Evolutionary conservation across 176 grass and related monocot genomes (phyloP), one percentile per base, ranked within the genome.

Genomic region (Phoenix dactylifera): DNA sequence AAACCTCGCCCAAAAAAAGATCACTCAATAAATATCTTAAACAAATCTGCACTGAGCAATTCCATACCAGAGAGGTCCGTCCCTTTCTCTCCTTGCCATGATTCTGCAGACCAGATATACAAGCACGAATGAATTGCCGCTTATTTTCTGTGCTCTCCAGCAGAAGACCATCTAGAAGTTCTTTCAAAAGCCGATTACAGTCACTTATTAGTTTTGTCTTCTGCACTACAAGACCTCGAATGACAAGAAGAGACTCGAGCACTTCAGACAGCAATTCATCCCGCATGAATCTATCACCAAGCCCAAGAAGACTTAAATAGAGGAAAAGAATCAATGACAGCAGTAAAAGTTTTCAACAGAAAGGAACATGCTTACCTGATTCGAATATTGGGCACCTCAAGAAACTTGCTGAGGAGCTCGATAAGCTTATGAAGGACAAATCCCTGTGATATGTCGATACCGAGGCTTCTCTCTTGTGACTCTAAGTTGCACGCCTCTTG

Each of bases 131-230:
- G 77, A 95, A 95, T 74, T 95, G 86, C 26, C 77, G 64, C 70
- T 95, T 95, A 72, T 95, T 90, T 68, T 79, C 87, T 49, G 83
- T 82, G 69, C 75, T 97, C 76, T 97, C 92, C 18, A 91, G 24
- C 35, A 97, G 83, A 62, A 97, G 83, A 70, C 81, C 80, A 75
- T 97, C 92, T 53, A 97, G 84, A 62, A 97, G 84, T 35, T 97
- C 92, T 68, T 91, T 97, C 69, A 97, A 64, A 73, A 90, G 84
- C 30, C 75, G 73, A 64, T 84, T 97, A 70, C 92, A 97, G 67
- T 97, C 92, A 65, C 79, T 88, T 76, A 97, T 97, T 64, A 97
- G 72, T 74, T 97, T 97, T 26, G 87, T 97, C 76, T 97, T 97
- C 61, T 97, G 92, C 53, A 97, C 86, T 78, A 97, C 80, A 55